Evolutionary conservation across 345 rosid species (phyloP), one percentile per base, ranked within the genome.

Genomic region (Gossypium bickii): DNA sequence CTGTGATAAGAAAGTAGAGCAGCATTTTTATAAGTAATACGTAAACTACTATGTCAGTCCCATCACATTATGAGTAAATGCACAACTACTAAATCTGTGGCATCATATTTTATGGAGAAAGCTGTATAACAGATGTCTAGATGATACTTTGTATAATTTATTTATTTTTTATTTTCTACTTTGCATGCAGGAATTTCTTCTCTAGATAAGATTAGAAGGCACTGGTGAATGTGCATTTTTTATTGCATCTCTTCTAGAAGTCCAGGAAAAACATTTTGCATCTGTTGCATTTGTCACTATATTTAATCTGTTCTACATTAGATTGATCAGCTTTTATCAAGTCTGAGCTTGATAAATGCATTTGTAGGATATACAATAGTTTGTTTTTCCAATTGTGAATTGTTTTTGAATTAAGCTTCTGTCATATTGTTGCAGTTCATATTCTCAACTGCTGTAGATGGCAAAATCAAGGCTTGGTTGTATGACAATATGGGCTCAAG

Each of bases 381-480:
- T 56, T 56, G 7, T 56, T 56, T 56, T 11, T 52, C 57, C 62
- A 24, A 8, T 16, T 41, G 13, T 72, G 66, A 61, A 7, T 9
- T 2, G 15, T 34, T 45, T 48, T 10, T 60, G 56, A 15, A 66
- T 63, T 43, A 45, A 22, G 59, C 34, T 58, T 7, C 52, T 51
- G 7, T 49, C 12, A 25, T 20, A 16, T 44, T 73, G 9, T 57
- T 80, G 77, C 90, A 92, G 98, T 93, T 93, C 71, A 83, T 93
- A 74, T 92, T 93, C 78, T 94, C 98, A 77, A 94, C 98, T 44
- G 89, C 97, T 56, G 55, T 82, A 3, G 94, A 94, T 85, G 98
- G 98, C 34, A 94, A 89, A 82, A 92, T 94, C 74, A 94, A 94
- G 85, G 97, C 98, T 45, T 92, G 97, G 98, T 83, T 90, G 59